phyloP scores from a whole-genome alignment of 371 early-diverging fungal species.

The Gilbertella persicaria region DNA sequence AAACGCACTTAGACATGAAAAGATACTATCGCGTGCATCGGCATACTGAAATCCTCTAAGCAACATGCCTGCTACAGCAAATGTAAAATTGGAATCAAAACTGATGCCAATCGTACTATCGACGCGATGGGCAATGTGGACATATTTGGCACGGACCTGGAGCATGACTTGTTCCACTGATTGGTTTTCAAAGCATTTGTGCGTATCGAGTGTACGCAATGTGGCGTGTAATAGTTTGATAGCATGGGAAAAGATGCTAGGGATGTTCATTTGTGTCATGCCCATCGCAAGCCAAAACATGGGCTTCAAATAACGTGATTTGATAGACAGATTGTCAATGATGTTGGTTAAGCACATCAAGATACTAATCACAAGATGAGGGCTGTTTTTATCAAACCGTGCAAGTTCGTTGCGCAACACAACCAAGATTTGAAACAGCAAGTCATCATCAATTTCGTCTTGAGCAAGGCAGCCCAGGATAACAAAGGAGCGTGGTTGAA shows the following conservation, averaged over 20 bases:
- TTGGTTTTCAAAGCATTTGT: slow-evolving; percentile 55
- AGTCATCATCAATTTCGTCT: slow-evolving; percentile 82
- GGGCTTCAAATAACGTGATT: slow-evolving; percentile 73
- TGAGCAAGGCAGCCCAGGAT: slow-evolving; percentile 84
- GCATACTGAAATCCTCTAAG: slow-evolving; percentile 57
- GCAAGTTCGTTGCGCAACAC: slow-evolving; percentile 81
- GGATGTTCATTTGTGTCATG: slow-evolving; percentile 81
- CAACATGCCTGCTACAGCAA: slow-evolving; percentile 67
- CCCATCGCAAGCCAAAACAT: slow-evolving; percentile 90
- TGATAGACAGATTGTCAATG: slow-evolving; percentile 70
- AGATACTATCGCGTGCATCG: slow-evolving; percentile 62
- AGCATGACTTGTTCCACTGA: slow-evolving; percentile 57
- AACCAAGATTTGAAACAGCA: slow-evolving; percentile 84
- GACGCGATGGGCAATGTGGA: slow-evolving; percentile 47
- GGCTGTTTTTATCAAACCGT: slow-evolving; percentile 74
- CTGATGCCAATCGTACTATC: slow-evolving; percentile 60
- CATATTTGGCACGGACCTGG: slow-evolving; percentile 55
- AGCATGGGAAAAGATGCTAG: slow-evolving; percentile 70
- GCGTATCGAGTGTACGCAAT: slow-evolving; percentile 69
- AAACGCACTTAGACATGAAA: slow-evolving; percentile 64
- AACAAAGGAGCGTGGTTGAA: slow-evolving; percentile 93
- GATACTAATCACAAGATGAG: slow-evolving; percentile 76
- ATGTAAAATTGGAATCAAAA: slow-evolving; percentile 70
- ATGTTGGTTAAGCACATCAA: slow-evolving; percentile 84
- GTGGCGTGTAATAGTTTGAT: slow-evolving; percentile 68